A percentile compares a stretch with the other conserved stretches of the same genome.
Conservation (phyloP, 495 filamentous ascomycete species). For the Penicillium desertorum region DNA sequence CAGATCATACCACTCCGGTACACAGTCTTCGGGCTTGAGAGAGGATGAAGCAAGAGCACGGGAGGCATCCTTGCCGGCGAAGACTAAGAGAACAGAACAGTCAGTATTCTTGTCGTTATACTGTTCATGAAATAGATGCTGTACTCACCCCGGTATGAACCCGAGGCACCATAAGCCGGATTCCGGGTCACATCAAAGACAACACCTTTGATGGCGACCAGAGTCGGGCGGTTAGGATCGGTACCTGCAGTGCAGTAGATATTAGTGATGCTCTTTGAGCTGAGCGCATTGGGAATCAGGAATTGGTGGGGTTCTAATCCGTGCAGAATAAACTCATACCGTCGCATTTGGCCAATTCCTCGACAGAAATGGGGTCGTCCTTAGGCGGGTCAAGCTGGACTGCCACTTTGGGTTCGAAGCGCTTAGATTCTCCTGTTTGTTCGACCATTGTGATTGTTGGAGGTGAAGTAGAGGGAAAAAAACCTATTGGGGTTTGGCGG, state of each 20-base stretch:
- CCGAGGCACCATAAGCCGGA: constrained; percentile 76
- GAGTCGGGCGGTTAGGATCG: constrained; percentile 68
- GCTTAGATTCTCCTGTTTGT: constrained; percentile 42
- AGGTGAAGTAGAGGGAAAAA: constrained; percentile 9
- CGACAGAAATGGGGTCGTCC: constrained; percentile 74
- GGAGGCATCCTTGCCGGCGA: constrained; percentile 92
- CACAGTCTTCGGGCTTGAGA: constrained; percentile 80
- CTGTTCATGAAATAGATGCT: background rate
- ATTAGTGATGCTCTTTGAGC: background rate
- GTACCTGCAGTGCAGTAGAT: constrained; percentile 38
- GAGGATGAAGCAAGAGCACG: constrained; percentile 84
- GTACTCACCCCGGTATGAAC: constrained; percentile 75
- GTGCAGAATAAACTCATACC: constrained; percentile 51
- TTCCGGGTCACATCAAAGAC: constrained; percentile 94
- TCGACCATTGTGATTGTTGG: constrained; percentile 34
- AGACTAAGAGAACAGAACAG: constrained; percentile 56
- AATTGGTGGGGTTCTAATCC: background rate
- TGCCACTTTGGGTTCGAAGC: constrained; percentile 82
- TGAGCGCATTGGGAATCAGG: background rate
- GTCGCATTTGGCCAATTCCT: constrained; percentile 76
- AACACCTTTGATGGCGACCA: constrained; percentile 93
- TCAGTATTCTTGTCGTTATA: constrained; percentile 8
- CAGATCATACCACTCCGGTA: constrained; percentile 81
- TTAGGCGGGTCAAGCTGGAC: constrained; percentile 83
- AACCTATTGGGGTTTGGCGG: constrained; percentile 11